phyloP scores from a whole-genome alignment of 2,329 filamentous ascomycete genomes.

The Aureobasidium uvarum region DNA sequence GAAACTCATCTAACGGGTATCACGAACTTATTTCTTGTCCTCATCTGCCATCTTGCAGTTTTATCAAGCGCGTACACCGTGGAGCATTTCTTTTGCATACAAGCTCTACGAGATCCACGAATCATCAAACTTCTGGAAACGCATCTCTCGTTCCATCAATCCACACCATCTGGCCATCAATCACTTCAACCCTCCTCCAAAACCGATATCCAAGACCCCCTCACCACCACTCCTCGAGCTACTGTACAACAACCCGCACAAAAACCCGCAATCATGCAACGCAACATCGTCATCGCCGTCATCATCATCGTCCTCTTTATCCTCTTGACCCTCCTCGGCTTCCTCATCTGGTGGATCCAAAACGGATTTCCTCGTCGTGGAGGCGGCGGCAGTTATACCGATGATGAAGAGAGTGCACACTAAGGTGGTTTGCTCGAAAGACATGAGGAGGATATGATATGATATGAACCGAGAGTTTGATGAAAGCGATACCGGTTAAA shows the following conservation, averaged over 20 bases:
- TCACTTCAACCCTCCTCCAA: neutral
- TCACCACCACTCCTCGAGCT: neutral
- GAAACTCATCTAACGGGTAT: neutral
- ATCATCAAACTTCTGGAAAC: neutral
- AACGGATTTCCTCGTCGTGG: slow-evolving; percentile 37
- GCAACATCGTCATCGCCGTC: slow-evolving; percentile 54
- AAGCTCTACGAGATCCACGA: too few relatives aligned
- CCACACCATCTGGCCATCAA: neutral
- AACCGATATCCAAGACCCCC: neutral
- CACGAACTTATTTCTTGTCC: neutral
- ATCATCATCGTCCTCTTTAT: slow-evolving; percentile 55
- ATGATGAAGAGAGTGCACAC: slow-evolving; percentile 32
- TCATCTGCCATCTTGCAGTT: neutral
- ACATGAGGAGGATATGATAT: neutral
- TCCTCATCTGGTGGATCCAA: slow-evolving; percentile 52
- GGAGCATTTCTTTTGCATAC: too few relatives aligned
- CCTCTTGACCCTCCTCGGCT: slow-evolving; percentile 50
- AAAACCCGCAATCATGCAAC: slow-evolving; percentile 42
- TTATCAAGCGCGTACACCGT: too few relatives aligned
- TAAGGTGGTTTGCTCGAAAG: neutral
- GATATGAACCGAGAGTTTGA: neutral
- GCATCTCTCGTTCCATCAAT: too few relatives aligned
- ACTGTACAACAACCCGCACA: neutral
- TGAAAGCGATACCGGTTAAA: too few relatives aligned
- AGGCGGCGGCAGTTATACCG: slow-evolving; percentile 34